These are phyloP conservation scores for Rhizopogon vesiculosus DNA, from an alignment of 768 basidiomycete species.

Conservation along the genomic window DNA sequence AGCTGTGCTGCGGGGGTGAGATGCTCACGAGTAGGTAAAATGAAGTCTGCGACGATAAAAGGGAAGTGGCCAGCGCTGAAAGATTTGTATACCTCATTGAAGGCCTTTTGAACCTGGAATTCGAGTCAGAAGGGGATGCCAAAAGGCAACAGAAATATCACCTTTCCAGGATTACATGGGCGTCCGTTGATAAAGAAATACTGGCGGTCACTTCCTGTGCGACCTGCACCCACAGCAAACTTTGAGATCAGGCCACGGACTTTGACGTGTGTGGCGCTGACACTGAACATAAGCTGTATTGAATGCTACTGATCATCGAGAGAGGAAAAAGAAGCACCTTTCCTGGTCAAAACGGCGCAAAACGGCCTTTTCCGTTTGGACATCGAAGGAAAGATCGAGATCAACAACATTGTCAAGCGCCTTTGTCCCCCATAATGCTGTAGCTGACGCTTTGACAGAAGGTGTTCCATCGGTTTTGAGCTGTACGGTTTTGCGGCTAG, in stretches of 20 bases:
- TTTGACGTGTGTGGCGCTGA: conserved; percentile 35
- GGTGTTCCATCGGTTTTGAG: conserved; percentile 69
- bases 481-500: conserved; percentile 60
- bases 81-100: conserved; percentile 89
- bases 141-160: conserved; percentile 17
- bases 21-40: conserved; percentile 67
- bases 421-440: conserved; percentile 83
- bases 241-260: conserved; percentile 83
- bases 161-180: conserved; percentile 79
- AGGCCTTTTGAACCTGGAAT: conserved; percentile 71
- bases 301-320: not conserved
- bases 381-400: conserved; percentile 63
- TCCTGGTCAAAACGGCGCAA: conserved; percentile 16
- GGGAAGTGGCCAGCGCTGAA: conserved; percentile 77
- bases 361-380: conserved; percentile 54
- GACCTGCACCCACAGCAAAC: conserved; percentile 69
- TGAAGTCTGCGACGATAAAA: conserved; percentile 79
- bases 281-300: conserved; percentile 7
- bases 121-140: not conserved
- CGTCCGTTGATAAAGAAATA: conserved; percentile 92
- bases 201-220: conserved; percentile 80
- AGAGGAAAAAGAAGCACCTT: conserved; percentile 12
- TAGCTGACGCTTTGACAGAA: conserved; percentile 58
- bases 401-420: conserved; percentile 71
- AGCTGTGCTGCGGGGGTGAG: not conserved